These are phyloP conservation scores for Hericium rajendrae DNA, from an alignment of 768 basidiomycete genomes.

Conservation along the genomic window DNA sequence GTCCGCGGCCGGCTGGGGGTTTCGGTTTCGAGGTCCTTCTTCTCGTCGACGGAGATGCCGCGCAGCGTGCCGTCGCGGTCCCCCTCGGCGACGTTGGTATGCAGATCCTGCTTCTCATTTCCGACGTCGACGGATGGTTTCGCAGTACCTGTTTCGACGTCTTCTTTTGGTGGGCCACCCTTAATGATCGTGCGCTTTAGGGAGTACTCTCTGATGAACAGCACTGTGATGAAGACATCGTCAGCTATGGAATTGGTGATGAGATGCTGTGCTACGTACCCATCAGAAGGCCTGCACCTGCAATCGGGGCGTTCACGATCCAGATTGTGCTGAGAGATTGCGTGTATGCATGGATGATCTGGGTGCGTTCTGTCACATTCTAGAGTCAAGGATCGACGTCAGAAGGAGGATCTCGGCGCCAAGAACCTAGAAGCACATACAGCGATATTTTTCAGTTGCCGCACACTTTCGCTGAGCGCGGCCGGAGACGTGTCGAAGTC, in stretches of 20 bases:
- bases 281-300: conserved; percentile 23
- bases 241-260: neutral
- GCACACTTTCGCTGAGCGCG: conserved; percentile 20
- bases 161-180: conserved; percentile 12
- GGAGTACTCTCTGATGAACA: conserved; percentile 28
- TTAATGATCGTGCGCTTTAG: conserved; percentile 19
- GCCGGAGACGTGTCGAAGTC: conserved; percentile 13
- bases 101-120: neutral
- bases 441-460: conserved; percentile 13
- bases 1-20: neutral
- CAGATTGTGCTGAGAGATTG: conserved; percentile 29
- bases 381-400: conserved; percentile 7
- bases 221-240: conserved; percentile 10
- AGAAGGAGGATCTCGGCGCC: conserved; percentile 3
- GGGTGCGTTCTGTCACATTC: conserved; percentile 19
- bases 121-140: neutral
- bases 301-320: conserved; percentile 27
- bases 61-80: neutral
- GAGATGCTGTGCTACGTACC: conserved; percentile 8
- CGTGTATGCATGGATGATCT: conserved; percentile 28
- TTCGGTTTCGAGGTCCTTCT: neutral
- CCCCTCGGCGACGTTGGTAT: neutral
- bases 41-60: neutral
- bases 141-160: conserved; percentile 9
- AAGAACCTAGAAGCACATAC: conserved; percentile 13